Evolutionary conservation across 129 eudicot genomes (phyloP), one percentile per base, ranked within the genome.

Genomic region (Deinandra increscens): DNA sequence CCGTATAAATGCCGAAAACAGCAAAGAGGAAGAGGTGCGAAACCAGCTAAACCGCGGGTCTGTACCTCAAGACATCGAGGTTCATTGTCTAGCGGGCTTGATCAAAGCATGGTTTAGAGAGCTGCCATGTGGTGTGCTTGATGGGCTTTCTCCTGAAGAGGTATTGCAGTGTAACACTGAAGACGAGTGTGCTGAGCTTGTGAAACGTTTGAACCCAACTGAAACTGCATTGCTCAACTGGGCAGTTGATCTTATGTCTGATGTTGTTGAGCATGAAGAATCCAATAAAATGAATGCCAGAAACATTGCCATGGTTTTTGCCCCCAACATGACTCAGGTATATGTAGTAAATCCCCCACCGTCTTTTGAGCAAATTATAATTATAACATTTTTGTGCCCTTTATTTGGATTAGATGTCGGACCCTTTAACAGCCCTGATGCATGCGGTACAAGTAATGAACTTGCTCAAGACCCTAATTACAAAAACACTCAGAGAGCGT

Each of bases 301-400:
- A 77, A 87, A 90, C 63, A 85, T 90, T 44, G 97, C 95, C 51
- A 84, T 90, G 97, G 97, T 90, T 38, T 87, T 87, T 70, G 83
- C 97, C 17, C 97, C 97, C 15, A 87, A 86, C 34, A 90, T 90
- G 97, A 90, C 97, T 75, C 91, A 84, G 96, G 96, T n/a, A n/a
- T n/a, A n/a, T n/a, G n/a, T n/a, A n/a, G n/a, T 86, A 68, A 64
- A 72, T 44, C 31, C n/a, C n/a, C n/a, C n/a, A n/a, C n/a, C n/a
- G n/a, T n/a, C n/a, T n/a, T n/a, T n/a, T n/a, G n/a, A n/a, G n/a
- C n/a, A n/a, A n/a, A n/a, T n/a, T n/a, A n/a, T n/a, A n/a, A n/a
- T n/a, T n/a, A n/a, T n/a, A n/a, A n/a, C n/a, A n/a, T n/a, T n/a
- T n/a, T n/a, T n/a, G 26, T 66, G 39, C 11, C 13, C 23, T 18